Base-by-base conservation (phyloP, 2,329 filamentous ascomycete species). In the Fusarium sp. region DNA sequence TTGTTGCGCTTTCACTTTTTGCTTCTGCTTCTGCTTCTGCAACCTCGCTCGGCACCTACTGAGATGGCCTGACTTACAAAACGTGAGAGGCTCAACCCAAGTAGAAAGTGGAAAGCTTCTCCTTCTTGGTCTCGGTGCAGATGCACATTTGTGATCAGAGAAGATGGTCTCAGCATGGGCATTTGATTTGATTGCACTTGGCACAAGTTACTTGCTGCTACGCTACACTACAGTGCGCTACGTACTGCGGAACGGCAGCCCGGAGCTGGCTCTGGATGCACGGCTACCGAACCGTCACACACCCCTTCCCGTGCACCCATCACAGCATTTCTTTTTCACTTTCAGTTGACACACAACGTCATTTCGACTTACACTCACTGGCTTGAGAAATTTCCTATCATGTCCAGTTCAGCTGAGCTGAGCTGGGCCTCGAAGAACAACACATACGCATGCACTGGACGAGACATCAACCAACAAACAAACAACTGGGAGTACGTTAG, bases 181-280 rank as follows among this genome's bases (percentile, higher is more conserved):
- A 39, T 68, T 47, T 61, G 73, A 73, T 75, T 77, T 47, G 70
- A 73, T 75, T 76, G 73, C 70, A 38, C 69, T 71, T 74, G 65
- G 75, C 70, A 75, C 39, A 63, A 51, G 56, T 38, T 59, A 51
- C 51, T 55, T 55, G 26, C 35, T 55, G 51, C 51, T 41, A 55
- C 35, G 44, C 56, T 59, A 38, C 56, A 52, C 49, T 52, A 36
- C 31, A 52, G 49, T 55, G 39, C 51, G 44, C 35, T 59, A 38
- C 44, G 44, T 59, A 59, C 62, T 66, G 66, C 66, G 74, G 71
- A 66, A 77, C 59, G 65, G 68, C 65, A 75, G 61, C 70, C 66
- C 66, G 63, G 75, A 72, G 73, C 73, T 77, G 73, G 75, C 75
- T 74, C 63, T 75, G 73, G 69, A 70, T 65, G 75, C 51, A 68